Evolutionary conservation across 2,329 filamentous ascomycete species (phyloP), one percentile per base, ranked within the genome.

Genomic region (Apiospora malaysiana): DNA sequence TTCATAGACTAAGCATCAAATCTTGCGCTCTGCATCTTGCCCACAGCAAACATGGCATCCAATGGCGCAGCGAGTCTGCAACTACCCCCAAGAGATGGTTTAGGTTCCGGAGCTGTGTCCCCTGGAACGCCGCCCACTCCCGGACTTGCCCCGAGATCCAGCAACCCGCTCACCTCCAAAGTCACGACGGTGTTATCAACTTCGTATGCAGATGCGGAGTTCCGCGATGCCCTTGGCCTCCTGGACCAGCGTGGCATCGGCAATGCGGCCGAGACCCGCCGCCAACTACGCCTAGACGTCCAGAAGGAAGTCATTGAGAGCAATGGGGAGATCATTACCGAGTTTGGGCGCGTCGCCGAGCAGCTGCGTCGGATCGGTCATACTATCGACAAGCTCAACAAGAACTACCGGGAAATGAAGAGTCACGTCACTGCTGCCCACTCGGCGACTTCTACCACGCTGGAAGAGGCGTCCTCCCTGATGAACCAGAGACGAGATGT

Each of bases 301-400:
- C 94, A 98, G 79, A 95, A 93, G 80, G 95, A 98, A 78, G 93
- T 98, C 47, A 95, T 98, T 70, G 90, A 95, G 74, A 94, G 93
- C 82, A 98, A 98, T 89, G 94, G 93, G 68, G 90, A 94, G 74
- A 93, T 98, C 73, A 90, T 98, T 71, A 86, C 89, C 69, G 94
- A 97, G 79, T 98, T 98, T 82, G 94, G 94, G 46, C 88, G 91
- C 70, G 94, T 99, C 74, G 94, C 95, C 42, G 93, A 97, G 91
- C 95, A 98, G 94, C 85, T 98, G 68, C 90, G 90, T 77, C 91
- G 93, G 8, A 96, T 98, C 74, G 94, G 94, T 27, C 84, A 86
- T 25, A 94, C 93, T 5, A 92, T 99, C 71, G 87, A 89, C 66
- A 93, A 87, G 74, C 85, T 98, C 45, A 97, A 97, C 78, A 87